Evolutionary conservation across 805 yeast genomes (phyloP), one percentile per base, ranked within the genome.

Genomic region (Starmerella stellata): DNA sequence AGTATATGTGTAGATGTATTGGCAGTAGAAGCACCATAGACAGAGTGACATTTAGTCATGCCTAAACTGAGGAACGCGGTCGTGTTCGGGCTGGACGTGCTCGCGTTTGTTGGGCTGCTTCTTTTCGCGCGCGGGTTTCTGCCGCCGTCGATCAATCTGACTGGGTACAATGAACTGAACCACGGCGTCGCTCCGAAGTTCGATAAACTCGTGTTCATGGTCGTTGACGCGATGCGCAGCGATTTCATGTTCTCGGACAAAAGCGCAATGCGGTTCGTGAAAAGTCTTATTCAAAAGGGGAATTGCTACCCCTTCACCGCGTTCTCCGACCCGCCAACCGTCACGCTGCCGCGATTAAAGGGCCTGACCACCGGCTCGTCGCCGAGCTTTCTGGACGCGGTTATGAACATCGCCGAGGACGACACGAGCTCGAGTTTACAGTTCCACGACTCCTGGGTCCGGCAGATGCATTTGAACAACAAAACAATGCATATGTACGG

Each of bases 271-370:
- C 31, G 51, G 0, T 72, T 69, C 50, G 68, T 78, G 0, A 96
- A 87, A 46, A 45, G 58, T 2, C 41, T 85, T 41, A 60, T 87
- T 7, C 66, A 69, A 38, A 47, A 63, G 0, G 92, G 93, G 9
- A 50, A 65, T 27, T 96, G 90, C 0, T 51, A 85, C 36, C 95
- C 95, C 0, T 85, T 73, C 56, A 90, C 98, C 0, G 94, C 94
- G 0, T 79, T 66, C 54, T 76, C 95, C 1, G 78, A 79, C 46
- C 96, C 98, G 1, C 98, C 98, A 2, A 90, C 98, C 0, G 98
- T 90, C 8, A 90, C 98, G 0, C 62, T 90, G 29, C 98, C 98
- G 0, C 68, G 98, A 42, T 63, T 90, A 37, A 90, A 90, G 57
- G 54, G 54, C 2, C 36, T 51, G 16, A 51, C 95, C 0, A 82